These are phyloP conservation scores for Cordyceps tenuipes DNA, from an alignment of 2,329 filamentous ascomycete genomes.

Conservation along the genomic window DNA sequence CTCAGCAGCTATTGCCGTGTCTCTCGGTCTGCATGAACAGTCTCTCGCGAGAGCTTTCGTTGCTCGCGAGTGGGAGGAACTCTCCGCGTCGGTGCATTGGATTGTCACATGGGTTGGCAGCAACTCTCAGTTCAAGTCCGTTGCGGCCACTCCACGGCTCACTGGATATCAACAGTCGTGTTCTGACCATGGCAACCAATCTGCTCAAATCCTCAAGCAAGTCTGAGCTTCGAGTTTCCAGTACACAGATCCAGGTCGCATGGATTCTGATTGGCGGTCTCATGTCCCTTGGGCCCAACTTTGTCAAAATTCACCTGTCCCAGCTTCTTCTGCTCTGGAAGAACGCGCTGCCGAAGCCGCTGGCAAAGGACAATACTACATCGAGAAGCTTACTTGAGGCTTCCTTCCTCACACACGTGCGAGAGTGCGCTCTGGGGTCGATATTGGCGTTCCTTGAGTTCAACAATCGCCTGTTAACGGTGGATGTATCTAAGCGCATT, in stretches of 20 bases:
- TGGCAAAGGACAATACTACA: slow-evolving; percentile 85
- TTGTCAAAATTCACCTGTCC: slow-evolving; percentile 95
- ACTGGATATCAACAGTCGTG: slow-evolving; percentile 86
- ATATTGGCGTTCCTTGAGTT: slow-evolving; percentile 89
- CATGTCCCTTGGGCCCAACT: slow-evolving; percentile 94
- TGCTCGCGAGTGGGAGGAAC: slow-evolving; percentile 66
- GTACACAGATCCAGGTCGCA: slow-evolving; percentile 92
- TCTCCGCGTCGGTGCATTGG: slow-evolving; percentile 79
- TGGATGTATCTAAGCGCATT: slow-evolving; percentile 88
- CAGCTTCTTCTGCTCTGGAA: slow-evolving; percentile 94
- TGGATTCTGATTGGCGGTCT: slow-evolving; percentile 96
- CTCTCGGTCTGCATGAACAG: slow-evolving; percentile 97
- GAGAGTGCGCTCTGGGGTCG: slow-evolving; percentile 87
- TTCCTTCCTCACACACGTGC: slow-evolving; percentile 86
- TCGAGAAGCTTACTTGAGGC: slow-evolving; percentile 79
- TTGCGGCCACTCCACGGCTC: slow-evolving; percentile 87
- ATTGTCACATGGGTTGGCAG: slow-evolving; percentile 84
- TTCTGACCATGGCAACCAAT: slow-evolving; percentile 84
- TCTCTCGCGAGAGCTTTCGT: slow-evolving; percentile 73
- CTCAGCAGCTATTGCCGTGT: slow-evolving; percentile 82
- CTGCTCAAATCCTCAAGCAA: slow-evolving; percentile 87
- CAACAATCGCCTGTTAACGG: slow-evolving; percentile 83
- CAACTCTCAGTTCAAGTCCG: slow-evolving; percentile 82
- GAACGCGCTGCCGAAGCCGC: slow-evolving; percentile 86
- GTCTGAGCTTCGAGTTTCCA: slow-evolving; percentile 82